phyloP scores from a whole-genome alignment of 768 basidiomycete species.

The Panaeolus papilionaceus region DNA sequence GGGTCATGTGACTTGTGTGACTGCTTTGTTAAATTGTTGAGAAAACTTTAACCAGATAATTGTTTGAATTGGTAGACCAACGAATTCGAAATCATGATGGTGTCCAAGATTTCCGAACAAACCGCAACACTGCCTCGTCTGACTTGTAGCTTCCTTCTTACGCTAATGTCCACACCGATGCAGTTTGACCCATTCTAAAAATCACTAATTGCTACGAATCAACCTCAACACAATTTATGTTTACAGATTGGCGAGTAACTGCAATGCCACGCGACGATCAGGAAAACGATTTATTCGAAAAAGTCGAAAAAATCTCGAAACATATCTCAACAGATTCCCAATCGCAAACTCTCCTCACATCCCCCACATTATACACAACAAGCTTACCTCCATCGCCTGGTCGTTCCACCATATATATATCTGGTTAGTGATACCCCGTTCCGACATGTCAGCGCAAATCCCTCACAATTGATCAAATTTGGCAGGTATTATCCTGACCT shows the following conservation, averaged over 20 bases:
- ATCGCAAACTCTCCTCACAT: conserved; percentile 2
- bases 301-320: not conserved
- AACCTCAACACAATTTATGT: not conserved
- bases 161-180: not conserved
- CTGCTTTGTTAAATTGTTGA: not conserved
- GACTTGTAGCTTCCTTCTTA: not conserved
- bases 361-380: not conserved
- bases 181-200: not conserved
- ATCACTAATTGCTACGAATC: not conserved
- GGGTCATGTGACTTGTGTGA: not conserved
- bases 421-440: not conserved
- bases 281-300: not conserved
- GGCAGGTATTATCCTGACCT: conserved; percentile 19
- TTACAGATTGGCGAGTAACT: not conserved
- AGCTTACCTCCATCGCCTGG: conserved; percentile 7
- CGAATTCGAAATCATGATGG: conserved; percentile 3
- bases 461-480: not conserved
- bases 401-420: conserved; percentile 15
- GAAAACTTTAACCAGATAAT: not conserved
- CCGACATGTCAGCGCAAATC: conserved; percentile 1
- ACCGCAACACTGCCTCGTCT: not conserved
- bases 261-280: not conserved
- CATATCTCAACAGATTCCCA: not conserved
- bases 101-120: conserved; percentile 7
- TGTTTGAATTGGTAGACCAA: not conserved